Base-by-base conservation (phyloP, 208 protist genomes). In the Leishmania turanica region DNA sequence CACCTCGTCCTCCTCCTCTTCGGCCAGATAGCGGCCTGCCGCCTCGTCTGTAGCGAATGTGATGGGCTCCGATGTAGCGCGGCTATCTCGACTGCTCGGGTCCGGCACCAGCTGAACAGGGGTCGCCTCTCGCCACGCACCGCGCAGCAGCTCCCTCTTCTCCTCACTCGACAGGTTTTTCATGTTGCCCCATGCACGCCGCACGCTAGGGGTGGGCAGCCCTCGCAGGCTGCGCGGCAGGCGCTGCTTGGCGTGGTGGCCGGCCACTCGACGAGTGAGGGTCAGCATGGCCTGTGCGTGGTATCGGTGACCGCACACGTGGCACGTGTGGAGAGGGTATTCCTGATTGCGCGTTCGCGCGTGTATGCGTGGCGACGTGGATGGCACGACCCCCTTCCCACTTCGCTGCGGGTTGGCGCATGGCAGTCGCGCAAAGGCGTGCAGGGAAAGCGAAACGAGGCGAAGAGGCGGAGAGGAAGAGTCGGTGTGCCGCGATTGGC, bases 11-110 rank as follows among this genome's bases (percentile, higher is more conserved):
- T 31, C 66, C 54, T 75, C 79, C 80, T 96, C 92, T 64, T 92
- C 72, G 4, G 72, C 51, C 42, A 97, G 45, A 81, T 93, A 97
- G 34, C 64, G 54, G 27, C 81, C 74, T 37, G 90, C 92, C 70
- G 79, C 92, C 77, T 96, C 94, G 17, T 96, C 92, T 3, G 85
- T 88, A n/a, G 56, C 13, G 75, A 97, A 97, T 40, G 62, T 37
- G 5, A 95, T 69, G 24, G 76, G 45, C 27, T 66, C 75, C 1
- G 75, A 76, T 75, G 87, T 90, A 15, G 87, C 86, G n/a, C 84
- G 87, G 45, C 86, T 70, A 69, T 92, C 91, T 40, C 91, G 84
- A 77, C 90, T 88, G 6, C 64, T 31, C 21, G 84, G 72, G 40
- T 89, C 87, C 4, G 88, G 76, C 17, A 88, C 78, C 31, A 97